phyloP scores from a whole-genome alignment of 2,329 filamentous ascomycete genomes.

The Leptosphaerulina australis region DNA sequence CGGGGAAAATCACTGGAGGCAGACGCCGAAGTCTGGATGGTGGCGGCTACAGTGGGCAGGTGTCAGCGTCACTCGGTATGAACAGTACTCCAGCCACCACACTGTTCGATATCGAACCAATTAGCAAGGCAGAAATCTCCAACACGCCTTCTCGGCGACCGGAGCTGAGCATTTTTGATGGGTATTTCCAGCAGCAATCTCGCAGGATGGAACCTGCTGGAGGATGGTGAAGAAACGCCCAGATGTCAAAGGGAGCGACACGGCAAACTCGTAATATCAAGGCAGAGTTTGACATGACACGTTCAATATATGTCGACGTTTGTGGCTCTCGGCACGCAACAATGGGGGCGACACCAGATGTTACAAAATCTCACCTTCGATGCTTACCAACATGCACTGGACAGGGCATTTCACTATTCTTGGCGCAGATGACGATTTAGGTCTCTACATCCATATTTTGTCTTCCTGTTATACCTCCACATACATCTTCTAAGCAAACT shows the following conservation, averaged over 20 bases:
- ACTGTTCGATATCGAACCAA: conserved; percentile 24
- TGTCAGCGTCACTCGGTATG: conserved; percentile 27
- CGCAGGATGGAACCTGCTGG: conserved; percentile 30
- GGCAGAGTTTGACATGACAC: neutral
- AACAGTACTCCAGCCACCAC: conserved; percentile 18
- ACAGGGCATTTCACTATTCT: no score
- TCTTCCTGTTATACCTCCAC: no score
- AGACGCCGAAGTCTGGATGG: conserved; percentile 45
- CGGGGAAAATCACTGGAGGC: conserved; percentile 36
- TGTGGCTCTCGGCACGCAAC: neutral
- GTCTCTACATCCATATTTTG: no score
- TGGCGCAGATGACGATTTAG: no score
- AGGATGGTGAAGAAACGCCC: conserved; percentile 25
- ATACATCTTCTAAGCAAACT: neutral
- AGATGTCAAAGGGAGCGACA: neutral
- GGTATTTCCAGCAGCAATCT: conserved; percentile 45
- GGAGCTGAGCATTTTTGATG: conserved; percentile 45
- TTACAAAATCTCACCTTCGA: no score
- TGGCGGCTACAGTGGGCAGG: conserved; percentile 42
- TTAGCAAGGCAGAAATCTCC: neutral
- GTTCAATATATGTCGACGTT: neutral
- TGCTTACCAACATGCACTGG: no score
- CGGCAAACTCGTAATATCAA: neutral
- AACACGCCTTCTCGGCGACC: conserved; percentile 27
- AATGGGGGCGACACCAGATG: no score